Conservation (phyloP, 2,329 filamentous ascomycete genomes). For the Hymenoscyphus occultus region DNA sequence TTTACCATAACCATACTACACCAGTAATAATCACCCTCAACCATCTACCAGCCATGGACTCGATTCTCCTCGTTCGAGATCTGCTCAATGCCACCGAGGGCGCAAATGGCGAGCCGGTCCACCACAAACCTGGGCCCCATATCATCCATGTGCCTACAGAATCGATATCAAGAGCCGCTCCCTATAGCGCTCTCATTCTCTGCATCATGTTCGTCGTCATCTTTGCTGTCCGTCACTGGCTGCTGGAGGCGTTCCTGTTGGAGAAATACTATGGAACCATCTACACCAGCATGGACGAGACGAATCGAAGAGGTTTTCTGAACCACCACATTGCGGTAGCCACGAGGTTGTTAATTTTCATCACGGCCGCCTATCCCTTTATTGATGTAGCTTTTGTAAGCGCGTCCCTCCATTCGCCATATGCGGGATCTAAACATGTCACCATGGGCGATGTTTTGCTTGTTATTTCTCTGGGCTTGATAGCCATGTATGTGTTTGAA, state of each 20-base stretch:
- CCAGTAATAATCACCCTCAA: not conserved
- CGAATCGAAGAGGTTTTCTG: constrained; percentile 41
- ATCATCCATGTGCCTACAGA: constrained; percentile 27
- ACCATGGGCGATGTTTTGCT: constrained; percentile 43
- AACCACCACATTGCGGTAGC: constrained; percentile 46
- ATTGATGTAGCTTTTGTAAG: constrained; percentile 39
- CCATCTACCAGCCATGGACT: not conserved
- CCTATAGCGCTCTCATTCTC: constrained; percentile 32
- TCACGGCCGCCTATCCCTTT: constrained; percentile 43
- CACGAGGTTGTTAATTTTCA: constrained; percentile 42
- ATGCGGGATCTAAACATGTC: constrained; percentile 33
- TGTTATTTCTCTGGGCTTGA: constrained; percentile 41
- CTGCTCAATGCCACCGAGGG: not conserved
- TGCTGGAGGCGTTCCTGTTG: constrained; percentile 43
- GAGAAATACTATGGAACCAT: constrained; percentile 36
- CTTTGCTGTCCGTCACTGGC: constrained; percentile 33
- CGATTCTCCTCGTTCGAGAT: not conserved
- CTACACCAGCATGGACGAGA: constrained; percentile 39
- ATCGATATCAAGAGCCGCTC: constrained; percentile 29
- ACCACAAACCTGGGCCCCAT: constrained; percentile 20
- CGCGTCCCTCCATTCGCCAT: constrained; percentile 36
- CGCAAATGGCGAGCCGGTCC: not conserved
- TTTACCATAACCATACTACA: too few relatives aligned
- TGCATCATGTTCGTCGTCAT: constrained; percentile 31
- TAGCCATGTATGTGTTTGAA: constrained; percentile 47